These are phyloP conservation scores for Pseudoturritis turrita DNA, from an alignment of 345 rosid species.

Conservation along the genomic window DNA sequence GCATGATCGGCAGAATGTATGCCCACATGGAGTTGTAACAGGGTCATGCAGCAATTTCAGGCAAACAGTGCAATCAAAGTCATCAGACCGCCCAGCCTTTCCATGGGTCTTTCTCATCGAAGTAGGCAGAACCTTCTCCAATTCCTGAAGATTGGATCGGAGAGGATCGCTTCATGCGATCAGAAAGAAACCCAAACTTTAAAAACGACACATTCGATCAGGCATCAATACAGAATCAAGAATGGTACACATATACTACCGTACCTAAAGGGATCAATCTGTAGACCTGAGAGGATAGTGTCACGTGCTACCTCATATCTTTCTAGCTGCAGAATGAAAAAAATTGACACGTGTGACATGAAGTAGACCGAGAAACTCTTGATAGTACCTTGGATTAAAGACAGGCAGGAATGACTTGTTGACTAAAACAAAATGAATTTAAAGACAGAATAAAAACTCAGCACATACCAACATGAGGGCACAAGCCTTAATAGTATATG, in stretches of 20 bases:
- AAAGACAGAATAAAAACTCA: neutral
- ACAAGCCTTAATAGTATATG: constrained; percentile 58
- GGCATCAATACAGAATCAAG: constrained; percentile 2
- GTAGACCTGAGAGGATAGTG: constrained; percentile 77
- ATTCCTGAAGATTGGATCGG: constrained; percentile 58
- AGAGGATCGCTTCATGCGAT: constrained; percentile 68
- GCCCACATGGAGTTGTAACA: constrained; percentile 92
- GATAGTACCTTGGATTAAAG: constrained; percentile 1
- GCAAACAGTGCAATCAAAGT: constrained; percentile 89
- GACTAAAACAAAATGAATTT: neutral
- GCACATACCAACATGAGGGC: constrained; percentile 72
- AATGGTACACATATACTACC: neutral
- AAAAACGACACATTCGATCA: constrained; percentile 3
- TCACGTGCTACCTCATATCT: constrained; percentile 78
- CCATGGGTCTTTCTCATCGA: constrained; percentile 36
- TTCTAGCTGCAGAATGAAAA: constrained; percentile 59
- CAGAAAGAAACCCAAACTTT: constrained; percentile 34
- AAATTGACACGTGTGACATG: neutral
- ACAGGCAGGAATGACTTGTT: neutral
- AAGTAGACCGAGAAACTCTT: neutral
- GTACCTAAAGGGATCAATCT: constrained; percentile 85
- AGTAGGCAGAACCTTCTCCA: constrained; percentile 44
- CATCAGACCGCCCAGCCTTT: constrained; percentile 67
- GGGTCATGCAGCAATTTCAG: constrained; percentile 87
- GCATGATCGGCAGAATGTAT: constrained; percentile 90